Evolutionary conservation across 805 yeast genomes (phyloP), one percentile per base, ranked within the genome.

Genomic region (Cyberlindnera samutprakarnensis): DNA sequence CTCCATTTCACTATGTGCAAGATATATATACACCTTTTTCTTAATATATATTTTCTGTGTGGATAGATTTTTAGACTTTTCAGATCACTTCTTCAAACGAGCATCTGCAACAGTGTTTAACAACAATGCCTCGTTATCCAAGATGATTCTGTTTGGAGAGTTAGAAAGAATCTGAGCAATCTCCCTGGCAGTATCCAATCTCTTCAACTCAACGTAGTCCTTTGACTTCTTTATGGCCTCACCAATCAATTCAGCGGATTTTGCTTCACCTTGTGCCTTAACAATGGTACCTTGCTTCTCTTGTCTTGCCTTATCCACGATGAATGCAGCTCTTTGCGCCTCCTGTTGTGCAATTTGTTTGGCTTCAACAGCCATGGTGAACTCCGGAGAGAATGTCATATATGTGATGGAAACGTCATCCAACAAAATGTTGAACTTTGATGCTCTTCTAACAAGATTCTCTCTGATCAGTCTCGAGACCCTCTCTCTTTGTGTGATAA

Each of bases 301-400:
- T 62, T 92, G 98, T 49, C 84, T 77, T 7, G 98, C 98, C 57
- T 87, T 85, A 59, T 92, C 98, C 32, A 92, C 98, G 26, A 92
- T 69, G 47, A 88, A 92, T 1, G 97, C 96, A 7, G 98, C 97
- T 59, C 95, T 79, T 64, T 92, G 96, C 14, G 98, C 97, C 57
- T 92, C 98, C 68, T 92, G 98, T 61, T 92, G 98, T 18, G 98
- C 97, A 61, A 92, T 92, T 67, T 92, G 98, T 63, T 92, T 92
- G 37, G 96, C 95, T 65, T 92, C 98, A 35, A 92, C 98, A 5
- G 97, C 97, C 27, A 82, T 78, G 25, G 97, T 88, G 59, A 92
- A 92, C 61, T 92, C 98, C 18, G 98, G 98, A 3, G 95, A 83
- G 59, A 92, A 92, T 2, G 96, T 85, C 97, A 92, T 92, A 49